Evolutionary conservation across 2,329 filamentous ascomycete species (phyloP), one percentile per base, ranked within the genome.

Genomic region (Periconia sp.): DNA sequence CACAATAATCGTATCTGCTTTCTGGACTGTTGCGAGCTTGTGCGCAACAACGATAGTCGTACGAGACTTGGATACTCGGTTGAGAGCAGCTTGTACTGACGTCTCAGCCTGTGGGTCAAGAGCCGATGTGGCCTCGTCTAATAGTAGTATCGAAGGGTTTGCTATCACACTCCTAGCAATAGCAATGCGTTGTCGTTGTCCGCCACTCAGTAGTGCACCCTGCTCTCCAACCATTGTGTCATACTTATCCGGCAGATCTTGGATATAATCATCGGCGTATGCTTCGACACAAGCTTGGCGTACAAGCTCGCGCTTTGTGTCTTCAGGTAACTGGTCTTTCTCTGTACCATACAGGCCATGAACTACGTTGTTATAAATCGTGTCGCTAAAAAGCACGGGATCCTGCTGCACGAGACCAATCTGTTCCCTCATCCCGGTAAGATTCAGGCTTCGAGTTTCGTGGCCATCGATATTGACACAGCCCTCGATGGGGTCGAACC

Each of bases 11-110:
- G 44, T 47, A 20, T 96, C 88, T 0, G 92, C 92, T 59, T 91
- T 86, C 73, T 85, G 91, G 76, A 97, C 95, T 9, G 92, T 97
- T 1, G 91, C 95, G 10, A 97, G 80, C 63, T 92, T 87, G 76
- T 97, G 92, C 44, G 92, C 92, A 72, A 97, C 96, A 9, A 91
- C 89, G 64, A 97, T 94, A 6, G 92, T 96, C 1, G 92, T 97
- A 50, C 92, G 84, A 18, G 91, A 92, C 56, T 87, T 82, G 1
- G 91, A 82, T 30, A 91, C 92, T 47, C 84, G 87, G 64, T 96
- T 91, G 15, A 97, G 80, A 20, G 92, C 51, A 1, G 2, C 3
- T 20, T 53, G 51, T 18, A 57, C 51, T 3, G 45, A 17, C 41
- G 90, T 90, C 76, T 97, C 92, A 1, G 90, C 93, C 69, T 94